Percentiles rank a stretch among this genome's conserved stretches.
These are phyloP conservation scores for Globisporangium recalcitrans DNA, from an alignment of 352 stramenopile genomes.

Conservation along the genomic window DNA sequence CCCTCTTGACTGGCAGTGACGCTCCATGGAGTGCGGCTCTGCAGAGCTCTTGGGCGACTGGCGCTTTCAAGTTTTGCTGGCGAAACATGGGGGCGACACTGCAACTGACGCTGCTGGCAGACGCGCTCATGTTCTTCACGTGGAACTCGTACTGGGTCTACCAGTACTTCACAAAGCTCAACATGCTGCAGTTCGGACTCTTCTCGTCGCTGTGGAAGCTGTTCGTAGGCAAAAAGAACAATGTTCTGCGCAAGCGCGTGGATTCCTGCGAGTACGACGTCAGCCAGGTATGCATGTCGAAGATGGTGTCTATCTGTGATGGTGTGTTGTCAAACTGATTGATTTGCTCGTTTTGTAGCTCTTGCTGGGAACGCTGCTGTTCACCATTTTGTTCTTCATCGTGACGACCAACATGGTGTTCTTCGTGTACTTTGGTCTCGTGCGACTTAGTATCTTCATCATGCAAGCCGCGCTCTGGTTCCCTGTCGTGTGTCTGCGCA, in stretches of 20 bases:
- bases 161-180: constrained; percentile 83
- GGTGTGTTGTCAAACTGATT: not conserved
- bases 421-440: constrained; percentile 89
- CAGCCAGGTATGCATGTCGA: constrained; percentile 44
- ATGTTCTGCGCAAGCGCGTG: constrained; percentile 88
- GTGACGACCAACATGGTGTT: constrained; percentile 93
- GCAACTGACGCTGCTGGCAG: constrained; percentile 61
- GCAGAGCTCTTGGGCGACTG: not conserved
- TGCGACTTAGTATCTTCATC: constrained; percentile 48
- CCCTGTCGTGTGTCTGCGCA: constrained; percentile 44
- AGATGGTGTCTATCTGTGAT: not conserved
- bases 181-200: constrained; percentile 70
- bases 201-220: constrained; percentile 89
- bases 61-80: not conserved
- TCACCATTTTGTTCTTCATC: constrained; percentile 91
- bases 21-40: not conserved
- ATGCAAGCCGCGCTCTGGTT: constrained; percentile 40
- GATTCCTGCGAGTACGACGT: constrained; percentile 94
- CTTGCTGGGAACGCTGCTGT: constrained; percentile 90
- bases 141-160: constrained; percentile 88
- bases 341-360: constrained; percentile 34
- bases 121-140: constrained; percentile 67
- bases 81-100: constrained; percentile 57
- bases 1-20: constrained; percentile 13
- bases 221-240: constrained; percentile 94